Conservation (phyloP, 441 rosid genomes). For the Heliophila coronopifolia region DNA sequence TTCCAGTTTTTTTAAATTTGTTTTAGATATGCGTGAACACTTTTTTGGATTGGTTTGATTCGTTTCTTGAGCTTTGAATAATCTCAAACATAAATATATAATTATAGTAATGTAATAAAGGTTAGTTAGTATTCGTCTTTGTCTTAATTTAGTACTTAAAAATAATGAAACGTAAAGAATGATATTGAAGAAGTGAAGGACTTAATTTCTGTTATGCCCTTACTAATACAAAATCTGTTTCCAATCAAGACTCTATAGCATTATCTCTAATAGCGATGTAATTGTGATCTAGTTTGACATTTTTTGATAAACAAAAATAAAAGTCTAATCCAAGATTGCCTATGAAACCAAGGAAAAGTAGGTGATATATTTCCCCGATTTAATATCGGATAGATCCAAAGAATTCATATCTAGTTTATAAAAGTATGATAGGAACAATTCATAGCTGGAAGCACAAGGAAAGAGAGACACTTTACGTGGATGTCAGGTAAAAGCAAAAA, state of each 20-base stretch:
- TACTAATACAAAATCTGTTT: background rate
- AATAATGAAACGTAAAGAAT: background rate
- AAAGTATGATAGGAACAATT: conserved; percentile 1
- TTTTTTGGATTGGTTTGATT: conserved; percentile 5
- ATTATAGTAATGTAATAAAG: background rate
- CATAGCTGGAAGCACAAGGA: conserved; percentile 10
- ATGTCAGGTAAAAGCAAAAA: conserved; percentile 13
- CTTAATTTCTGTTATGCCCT: background rate
- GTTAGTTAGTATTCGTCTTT: conserved; percentile 1
- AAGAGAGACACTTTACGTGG: conserved; percentile 5
- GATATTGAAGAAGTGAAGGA: background rate
- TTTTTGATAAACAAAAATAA: background rate
- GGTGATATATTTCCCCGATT: too few species aligned
- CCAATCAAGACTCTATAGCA: background rate
- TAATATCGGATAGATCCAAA: background rate
- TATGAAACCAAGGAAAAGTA: too few species aligned
- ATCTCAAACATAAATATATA: background rate
- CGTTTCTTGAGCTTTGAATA: conserved; percentile 13
- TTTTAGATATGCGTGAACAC: background rate
- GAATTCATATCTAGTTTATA: too few species aligned
- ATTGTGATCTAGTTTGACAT: background rate
- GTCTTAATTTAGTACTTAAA: background rate
- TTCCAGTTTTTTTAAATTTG: background rate
- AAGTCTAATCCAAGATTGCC: background rate
- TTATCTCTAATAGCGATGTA: background rate